phyloP scores from a whole-genome alignment of 352 stramenopile genomes.

The Phytophthora aleatoria region DNA sequence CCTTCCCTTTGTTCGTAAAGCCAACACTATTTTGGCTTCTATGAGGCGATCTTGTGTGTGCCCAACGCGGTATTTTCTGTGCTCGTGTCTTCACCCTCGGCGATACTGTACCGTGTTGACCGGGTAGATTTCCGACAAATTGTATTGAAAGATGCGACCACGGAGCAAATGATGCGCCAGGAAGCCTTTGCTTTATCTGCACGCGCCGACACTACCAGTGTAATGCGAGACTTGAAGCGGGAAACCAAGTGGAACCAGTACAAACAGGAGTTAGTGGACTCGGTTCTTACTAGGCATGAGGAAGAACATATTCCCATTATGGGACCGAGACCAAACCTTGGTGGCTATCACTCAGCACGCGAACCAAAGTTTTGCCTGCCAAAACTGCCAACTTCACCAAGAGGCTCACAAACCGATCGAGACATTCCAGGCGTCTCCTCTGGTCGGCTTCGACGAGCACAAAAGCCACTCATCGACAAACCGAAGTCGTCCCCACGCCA shows the following conservation, averaged over 20 bases:
- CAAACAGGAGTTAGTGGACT: slow-evolving; percentile 47
- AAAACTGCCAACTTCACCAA: slow-evolving; percentile 16
- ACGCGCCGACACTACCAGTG: slow-evolving; percentile 45
- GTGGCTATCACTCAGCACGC: slow-evolving; percentile 24
- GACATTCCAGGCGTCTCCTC: slow-evolving; percentile 26
- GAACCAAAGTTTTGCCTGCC: slow-evolving; percentile 29
- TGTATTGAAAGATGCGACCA: slow-evolving; percentile 56
- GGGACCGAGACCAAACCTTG: slow-evolving; percentile 39
- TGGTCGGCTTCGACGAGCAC: slow-evolving; percentile 21
- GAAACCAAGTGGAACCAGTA: slow-evolving; percentile 61
- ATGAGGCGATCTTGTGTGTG: slow-evolving; percentile 49
- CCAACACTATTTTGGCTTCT: slow-evolving; percentile 69
- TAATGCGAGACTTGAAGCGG: slow-evolving; percentile 49
- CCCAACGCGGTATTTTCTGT: slow-evolving; percentile 56
- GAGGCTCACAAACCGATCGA: slow-evolving; percentile 20
- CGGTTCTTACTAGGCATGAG: slow-evolving; percentile 43
- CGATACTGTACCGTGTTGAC: slow-evolving; percentile 68
- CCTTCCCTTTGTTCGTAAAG: slow-evolving; percentile 14
- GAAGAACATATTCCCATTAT: slow-evolving; percentile 45
- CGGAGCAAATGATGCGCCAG: slow-evolving; percentile 49
- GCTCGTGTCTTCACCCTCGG: slow-evolving; percentile 62
- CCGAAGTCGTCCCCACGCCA: slow-evolving; percentile 20
- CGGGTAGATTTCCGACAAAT: slow-evolving; percentile 73
- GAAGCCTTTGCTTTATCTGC: slow-evolving; percentile 46
- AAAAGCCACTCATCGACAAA: slow-evolving; percentile 35